Evolutionary conservation across 257 asterid species (phyloP), one percentile per base, ranked within the genome.

Genomic region (Fraxinus quadrangulata): DNA sequence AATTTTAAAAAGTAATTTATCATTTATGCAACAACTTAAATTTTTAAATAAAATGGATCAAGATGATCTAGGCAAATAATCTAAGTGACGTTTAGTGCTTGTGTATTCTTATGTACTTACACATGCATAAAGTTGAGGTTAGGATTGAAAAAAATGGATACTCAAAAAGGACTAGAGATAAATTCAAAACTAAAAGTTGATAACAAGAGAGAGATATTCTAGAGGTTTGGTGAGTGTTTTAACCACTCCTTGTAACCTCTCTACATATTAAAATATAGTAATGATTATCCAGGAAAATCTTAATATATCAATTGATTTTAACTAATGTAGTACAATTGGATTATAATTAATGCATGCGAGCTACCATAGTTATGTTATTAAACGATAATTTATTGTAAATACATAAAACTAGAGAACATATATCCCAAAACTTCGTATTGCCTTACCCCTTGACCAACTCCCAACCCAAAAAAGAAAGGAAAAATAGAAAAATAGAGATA

Each of bases 221-320:
- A 66, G 69, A 36, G 73, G 84, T 84, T 84, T 73, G 90, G 83
- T 84, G 76, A 82, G 36, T 67, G 36, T 77, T 79, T 71, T 81
- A 84, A 77, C 87, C 85, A 81, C 83, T 76, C 39, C 30, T 17
- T 6, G 6, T 70, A 68, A 54, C 24, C 54, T 49, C 24, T 36
- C 17, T 67, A n/a, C 21, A n/a, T 39, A 37, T 65, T 54, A 30
- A 39, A 72, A 49, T 24, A 28, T 34, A 30, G 73, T 30, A 26
- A 61, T 78, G 68, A 63, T 16, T 63, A 63, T 63, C 5, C 33
- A 11, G 19, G 34, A 63, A 63, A 2, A 2, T 11, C 19, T 63
- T 26, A 23, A 63, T 61, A 7, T 24, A 24, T 24, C 26, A 63
- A 24, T 63, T 23, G 21, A 63, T 63, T n/a, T 54, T 61, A 23